A percentile compares a stretch with the other conserved stretches of the same genome.
Conservation (phyloP, 345 rosid species). For the Gossypium sturtianum region DNA sequence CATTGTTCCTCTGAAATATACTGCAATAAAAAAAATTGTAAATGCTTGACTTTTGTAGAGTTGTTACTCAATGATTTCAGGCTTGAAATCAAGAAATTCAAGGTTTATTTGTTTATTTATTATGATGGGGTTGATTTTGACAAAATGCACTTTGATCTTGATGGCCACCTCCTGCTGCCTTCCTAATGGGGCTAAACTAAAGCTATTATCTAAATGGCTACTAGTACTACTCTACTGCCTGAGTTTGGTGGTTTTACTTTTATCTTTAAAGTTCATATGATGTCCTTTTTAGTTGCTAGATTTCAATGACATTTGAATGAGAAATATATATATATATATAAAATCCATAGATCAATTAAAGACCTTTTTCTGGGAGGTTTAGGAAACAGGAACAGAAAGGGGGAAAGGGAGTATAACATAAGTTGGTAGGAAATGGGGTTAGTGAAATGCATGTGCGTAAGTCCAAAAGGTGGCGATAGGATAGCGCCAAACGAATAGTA, state of each 20-base stretch:
- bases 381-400: no score
- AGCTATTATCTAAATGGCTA: background rate
- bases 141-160: background rate
- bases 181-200: no score
- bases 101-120: background rate
- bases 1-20: background rate
- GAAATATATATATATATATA: background rate
- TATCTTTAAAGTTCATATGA: background rate
- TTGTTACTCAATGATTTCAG: background rate
- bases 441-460: background rate
- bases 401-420: no score
- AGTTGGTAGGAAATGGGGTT: background rate
- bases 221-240: background rate
- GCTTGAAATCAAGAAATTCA: background rate
- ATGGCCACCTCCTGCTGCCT: no score
- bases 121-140: background rate
- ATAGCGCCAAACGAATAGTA: background rate
- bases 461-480: constrained; percentile 2
- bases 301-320: background rate
- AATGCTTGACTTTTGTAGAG: background rate
- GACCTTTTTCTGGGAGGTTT: no score
- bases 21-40: background rate
- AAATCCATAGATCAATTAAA: no score
- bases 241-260: background rate
- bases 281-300: background rate